Base-by-base conservation (phyloP, 305 asterid genomes). In the Ajuga reptans region DNA sequence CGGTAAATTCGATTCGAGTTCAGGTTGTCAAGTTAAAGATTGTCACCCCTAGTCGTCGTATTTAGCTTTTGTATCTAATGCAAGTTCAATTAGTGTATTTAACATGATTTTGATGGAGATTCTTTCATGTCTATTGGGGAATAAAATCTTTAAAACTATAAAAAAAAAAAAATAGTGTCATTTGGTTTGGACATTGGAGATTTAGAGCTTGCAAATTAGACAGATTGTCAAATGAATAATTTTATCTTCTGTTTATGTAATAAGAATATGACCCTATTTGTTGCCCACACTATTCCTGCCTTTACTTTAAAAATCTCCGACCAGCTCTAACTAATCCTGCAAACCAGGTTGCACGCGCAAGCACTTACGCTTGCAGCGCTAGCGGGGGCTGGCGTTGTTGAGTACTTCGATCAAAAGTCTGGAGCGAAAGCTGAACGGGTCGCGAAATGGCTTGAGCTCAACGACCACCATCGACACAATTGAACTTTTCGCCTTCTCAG, bases 351-450 rank as follows among this genome's bases (percentile, higher is more conserved):
- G 85, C 95, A 89, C 14, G 96, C 98, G 1, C 96, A 86, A 77
- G 96, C 92, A 6, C 84, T 91, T 16, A 89, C 96, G 10, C 95
- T 91, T 9, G 95, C 91, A 60, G 96, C 96, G 0, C 73, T 91
- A 72, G 80, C 83, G 0, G 96, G 95, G 50, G 93, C 94, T 4
- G 94, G 84, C 2, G 55, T 83, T 55, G 95, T 91, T 2, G 96
- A 91, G 83, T 87, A 83, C 66, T 86, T 82, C 31, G 96, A 91
- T 77, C 91, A 91, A 81, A 87, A 81, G 52, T 75, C 86, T 0
- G 96, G 96, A 39, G 87, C 83, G 4, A 89, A 89, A 78, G 85
- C 84, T 7, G 90, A 87, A 46, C 85, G 96, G 7, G 94, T 86
- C 2, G 95, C 91, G 27, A 89, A 89, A 84, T 91, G 83, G 81